Evolutionary conservation across 441 rosid genomes (phyloP), one percentile per base, ranked within the genome.

Genomic region (Syzygium malaccense): DNA sequence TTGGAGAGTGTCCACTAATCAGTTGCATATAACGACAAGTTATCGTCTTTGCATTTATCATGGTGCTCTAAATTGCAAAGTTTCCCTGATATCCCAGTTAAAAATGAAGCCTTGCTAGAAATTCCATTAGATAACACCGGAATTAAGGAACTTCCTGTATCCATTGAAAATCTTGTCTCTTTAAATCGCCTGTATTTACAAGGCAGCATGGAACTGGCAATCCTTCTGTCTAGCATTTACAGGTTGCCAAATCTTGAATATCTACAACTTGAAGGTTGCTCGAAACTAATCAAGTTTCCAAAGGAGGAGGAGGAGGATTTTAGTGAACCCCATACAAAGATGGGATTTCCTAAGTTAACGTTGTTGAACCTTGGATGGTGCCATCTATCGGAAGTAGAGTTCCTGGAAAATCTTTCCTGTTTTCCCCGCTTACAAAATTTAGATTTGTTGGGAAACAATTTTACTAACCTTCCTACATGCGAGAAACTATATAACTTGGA

Each of bases 211-310:
- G n/a, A n/a, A n/a, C n/a, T n/a, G n/a, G 71, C 37, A 62, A n/a
- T n/a, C 71, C 33, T 62, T n/a, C 71, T 37, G 0, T n/a, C 71
- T n/a, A 62, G 71, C 33, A 62, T 62, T 7, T 62, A 62, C 3
- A n/a, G 2, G 33, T n/a, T 62, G 71, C 19, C 5, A n/a, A n/a
- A 62, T 14, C 71, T n/a, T 14, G 0, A 0, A n/a, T 0, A 1
- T 2, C 0, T 62, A 37, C 17, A 3, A 13, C 71, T 62, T 62
- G 0, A 0, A 14, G 0, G 37, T 11, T 62, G 37, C 33, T 62
- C 71, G 14, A 0, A 2, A 7, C 71, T 62, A 62, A n/a, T 26
- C 7, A 26, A 26, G n/a, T 58, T 58, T 58, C 64, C 64, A 58
- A 58, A 58, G n/a, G 7, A 23, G 62, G n/a, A 23, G 62, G n/a